phyloP scores from a whole-genome alignment of 2,329 filamentous ascomycete species.

The Trichoderma sp. region DNA sequence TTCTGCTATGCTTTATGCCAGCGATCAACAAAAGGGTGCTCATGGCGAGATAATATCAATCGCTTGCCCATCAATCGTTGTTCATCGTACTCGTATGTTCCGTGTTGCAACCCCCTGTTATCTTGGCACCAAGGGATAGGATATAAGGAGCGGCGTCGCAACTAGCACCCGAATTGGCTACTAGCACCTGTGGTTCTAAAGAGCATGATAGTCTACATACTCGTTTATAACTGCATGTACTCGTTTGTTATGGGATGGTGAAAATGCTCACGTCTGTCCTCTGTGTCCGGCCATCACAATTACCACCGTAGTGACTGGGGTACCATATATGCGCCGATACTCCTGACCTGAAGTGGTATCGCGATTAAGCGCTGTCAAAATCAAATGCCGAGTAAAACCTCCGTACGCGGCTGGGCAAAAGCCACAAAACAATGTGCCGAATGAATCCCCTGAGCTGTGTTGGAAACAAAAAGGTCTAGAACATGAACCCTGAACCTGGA shows the following conservation, averaged over 20 bases:
- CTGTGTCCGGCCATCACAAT: fast-evolving
- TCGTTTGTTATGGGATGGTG: fast-evolving
- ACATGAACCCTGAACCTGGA: neutral
- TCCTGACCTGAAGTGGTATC: neutral
- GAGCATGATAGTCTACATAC: neutral
- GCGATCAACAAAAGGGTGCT: neutral
- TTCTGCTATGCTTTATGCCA: neutral
- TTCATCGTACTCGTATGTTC: too few relatives aligned
- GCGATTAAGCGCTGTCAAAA: neutral
- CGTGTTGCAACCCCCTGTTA: neutral
- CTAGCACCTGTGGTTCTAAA: neutral
- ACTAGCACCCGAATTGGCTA: neutral
- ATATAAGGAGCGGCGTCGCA: neutral
- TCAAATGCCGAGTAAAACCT: neutral
- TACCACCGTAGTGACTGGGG: neutral
- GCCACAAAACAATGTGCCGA: neutral
- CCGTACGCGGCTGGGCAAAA: neutral
- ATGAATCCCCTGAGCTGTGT: neutral
- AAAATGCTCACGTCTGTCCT: neutral
- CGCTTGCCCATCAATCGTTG: neutral
- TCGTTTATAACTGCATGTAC: neutral
- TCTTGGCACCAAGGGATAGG: neutral
- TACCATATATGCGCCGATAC: neutral
- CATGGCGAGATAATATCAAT: neutral
- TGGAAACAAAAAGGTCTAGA: neutral